These are phyloP conservation scores for Dactylellina cionopaga DNA, from an alignment of 2,329 filamentous ascomycete genomes.

Conservation along the genomic window DNA sequence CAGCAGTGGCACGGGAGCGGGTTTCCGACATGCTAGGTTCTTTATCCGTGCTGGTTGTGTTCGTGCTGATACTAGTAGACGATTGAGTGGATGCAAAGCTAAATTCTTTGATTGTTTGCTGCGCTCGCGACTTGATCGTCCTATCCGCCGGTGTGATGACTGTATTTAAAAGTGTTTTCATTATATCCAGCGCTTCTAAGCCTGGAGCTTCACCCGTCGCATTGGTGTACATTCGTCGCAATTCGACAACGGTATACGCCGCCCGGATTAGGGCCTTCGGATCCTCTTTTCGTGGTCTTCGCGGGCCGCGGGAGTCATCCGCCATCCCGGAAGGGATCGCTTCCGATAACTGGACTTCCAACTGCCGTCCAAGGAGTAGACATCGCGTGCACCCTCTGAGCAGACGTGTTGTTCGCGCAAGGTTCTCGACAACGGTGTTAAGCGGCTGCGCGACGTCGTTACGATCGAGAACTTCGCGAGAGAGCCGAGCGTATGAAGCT, in stretches of 20 bases:
- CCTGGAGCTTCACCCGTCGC: conserved; percentile 76
- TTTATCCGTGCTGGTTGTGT: conserved; percentile 1
- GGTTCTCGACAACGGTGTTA: conserved; percentile 76
- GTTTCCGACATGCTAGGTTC: conserved; percentile 45
- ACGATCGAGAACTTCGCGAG: conserved; percentile 85
- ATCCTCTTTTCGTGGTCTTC: conserved; percentile 70
- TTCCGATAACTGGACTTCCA: conserved; percentile 86
- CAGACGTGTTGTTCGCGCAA: conserved; percentile 82
- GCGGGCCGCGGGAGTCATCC: conserved; percentile 59
- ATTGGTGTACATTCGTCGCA: conserved; percentile 76
- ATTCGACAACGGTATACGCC: conserved; percentile 78
- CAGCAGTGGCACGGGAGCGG: conserved; percentile 35
- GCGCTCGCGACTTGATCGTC: conserved; percentile 42
- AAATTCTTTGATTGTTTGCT: conserved; percentile 46
- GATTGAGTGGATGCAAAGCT: conserved; percentile 26
- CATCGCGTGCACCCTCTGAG: conserved; percentile 80
- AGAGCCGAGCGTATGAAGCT: conserved; percentile 83
- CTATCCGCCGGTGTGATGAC: conserved; percentile 69
- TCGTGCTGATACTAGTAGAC: not conserved
- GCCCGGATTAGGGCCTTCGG: conserved; percentile 83
- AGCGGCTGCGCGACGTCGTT: conserved; percentile 88
- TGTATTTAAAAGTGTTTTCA: conserved; percentile 75
- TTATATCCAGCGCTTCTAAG: conserved; percentile 76
- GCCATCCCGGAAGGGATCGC: conserved; percentile 63
- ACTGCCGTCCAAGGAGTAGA: conserved; percentile 81